Percentiles rank a stretch among this genome's conserved stretches.
These are phyloP conservation scores for Hygrocybe punicea DNA, from an alignment of 768 basidiomycete species.

Conservation along the genomic window DNA sequence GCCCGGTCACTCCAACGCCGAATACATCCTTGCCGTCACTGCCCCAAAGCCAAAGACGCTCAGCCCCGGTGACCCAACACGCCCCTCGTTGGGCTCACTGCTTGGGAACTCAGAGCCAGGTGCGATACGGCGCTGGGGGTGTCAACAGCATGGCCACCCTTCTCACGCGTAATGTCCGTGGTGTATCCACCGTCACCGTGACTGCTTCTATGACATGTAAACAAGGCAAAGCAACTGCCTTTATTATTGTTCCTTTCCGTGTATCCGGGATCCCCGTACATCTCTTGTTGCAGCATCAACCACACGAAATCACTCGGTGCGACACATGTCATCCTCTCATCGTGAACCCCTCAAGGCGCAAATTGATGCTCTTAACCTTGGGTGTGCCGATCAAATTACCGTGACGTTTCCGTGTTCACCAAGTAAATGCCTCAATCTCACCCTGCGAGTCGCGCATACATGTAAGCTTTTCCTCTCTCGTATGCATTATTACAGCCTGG, in stretches of 20 bases:
- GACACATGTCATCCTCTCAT: neutral
- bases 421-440: neutral
- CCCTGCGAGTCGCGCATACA: neutral
- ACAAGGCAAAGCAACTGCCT: neutral
- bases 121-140: neutral
- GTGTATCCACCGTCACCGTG: neutral
- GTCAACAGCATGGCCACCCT: neutral
- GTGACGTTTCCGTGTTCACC: neutral
- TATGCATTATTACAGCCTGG: neutral
- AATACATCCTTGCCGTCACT: neutral
- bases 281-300: too few species aligned
- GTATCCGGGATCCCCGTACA: too few species aligned
- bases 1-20: neutral
- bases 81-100: neutral
- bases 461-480: neutral
- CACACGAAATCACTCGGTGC: too few species aligned
- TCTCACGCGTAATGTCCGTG: neutral
- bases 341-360: neutral
- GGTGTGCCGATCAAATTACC: neutral
- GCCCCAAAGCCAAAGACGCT: neutral
- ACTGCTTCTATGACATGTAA: neutral
- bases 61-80: neutral
- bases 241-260: neutral
- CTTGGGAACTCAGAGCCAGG: neutral
- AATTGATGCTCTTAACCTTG: neutral